Base-by-base conservation (phyloP, 306 rosid species). In the Abrus precatorius region DNA sequence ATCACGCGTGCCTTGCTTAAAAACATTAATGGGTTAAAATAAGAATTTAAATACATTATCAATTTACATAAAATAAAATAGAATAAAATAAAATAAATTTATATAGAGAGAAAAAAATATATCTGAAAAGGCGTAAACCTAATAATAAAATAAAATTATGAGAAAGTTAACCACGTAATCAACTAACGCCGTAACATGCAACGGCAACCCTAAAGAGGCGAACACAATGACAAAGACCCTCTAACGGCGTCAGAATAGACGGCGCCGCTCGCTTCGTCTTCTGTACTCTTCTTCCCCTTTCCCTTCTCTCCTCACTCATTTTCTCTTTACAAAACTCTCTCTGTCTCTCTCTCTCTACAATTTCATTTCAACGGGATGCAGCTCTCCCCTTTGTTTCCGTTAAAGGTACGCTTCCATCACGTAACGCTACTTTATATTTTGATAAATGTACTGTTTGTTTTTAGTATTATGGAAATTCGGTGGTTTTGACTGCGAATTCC, bases 201-300 rank as follows among this genome's bases (percentile, higher is more conserved):
- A 45, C 77, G 62, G 62, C 77, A 55, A 55, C 62, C 83, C 55
- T 57, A 56, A 45, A 53, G 13, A 3, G 6, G n/a, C 7, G 7
- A 65, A 65, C 34, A 7, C 34, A 5, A 2, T 40, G 44, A 29
- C 12, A 48, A 29, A 48, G 64, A 14, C 47, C 10, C 47, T 12
- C 9, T 72, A 62, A 80, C 67, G 45, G 14, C 84, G 84, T 80
- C 84, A 80, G 53, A 41, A 0, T 12, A 30, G 33, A 80, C 84
- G 84, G 84, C 80, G 84, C 84, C 74, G 75, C 79, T 65, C 75
- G 14, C 13, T 52, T 80, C 29, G n/a, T 72, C 54, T 56, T 61
- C 69, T 74, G 54, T 28, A 36, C 63, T 50, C 3, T 5, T 59
- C 32, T 14, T 60, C 41, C 43, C 14, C 45, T 27, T 29, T 74